Conservation (phyloP, 495 filamentous ascomycete genomes). For the Penicillium cataractarum region DNA sequence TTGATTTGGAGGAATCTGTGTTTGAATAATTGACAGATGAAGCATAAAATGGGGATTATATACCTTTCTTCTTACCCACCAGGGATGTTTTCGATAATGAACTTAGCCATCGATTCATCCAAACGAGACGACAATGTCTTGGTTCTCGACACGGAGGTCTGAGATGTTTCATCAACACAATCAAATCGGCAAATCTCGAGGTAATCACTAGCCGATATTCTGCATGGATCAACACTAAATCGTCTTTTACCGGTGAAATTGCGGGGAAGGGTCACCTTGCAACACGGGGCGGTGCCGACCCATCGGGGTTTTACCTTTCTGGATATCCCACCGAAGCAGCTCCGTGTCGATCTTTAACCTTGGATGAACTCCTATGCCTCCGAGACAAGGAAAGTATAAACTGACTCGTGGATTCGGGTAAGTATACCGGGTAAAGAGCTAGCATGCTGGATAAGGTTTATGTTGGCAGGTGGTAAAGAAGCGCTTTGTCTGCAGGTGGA, state of each 20-base stretch:
- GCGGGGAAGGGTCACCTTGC: constrained; percentile 3
- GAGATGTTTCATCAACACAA: background rate
- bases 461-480: background rate
- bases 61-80: background rate
- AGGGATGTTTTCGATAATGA: background rate
- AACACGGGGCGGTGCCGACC: background rate
- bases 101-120: constrained; percentile 10
- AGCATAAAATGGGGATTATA: background rate
- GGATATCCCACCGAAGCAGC: background rate
- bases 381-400: background rate
- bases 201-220: background rate
- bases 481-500: background rate
- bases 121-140: background rate
- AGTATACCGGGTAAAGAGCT: background rate
- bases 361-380: background rate
- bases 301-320: constrained; percentile 11
- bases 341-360: background rate
- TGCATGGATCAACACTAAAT: background rate
- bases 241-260: constrained; percentile 4
- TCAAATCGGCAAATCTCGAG: background rate
- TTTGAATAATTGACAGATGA: background rate
- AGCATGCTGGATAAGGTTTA: background rate
- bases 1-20: background rate
- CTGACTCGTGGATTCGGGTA: background rate
- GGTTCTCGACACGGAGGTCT: background rate